phyloP scores from a whole-genome alignment of 108 stramenopile genomes.

The Pseudonitzschia delicatissima region DNA sequence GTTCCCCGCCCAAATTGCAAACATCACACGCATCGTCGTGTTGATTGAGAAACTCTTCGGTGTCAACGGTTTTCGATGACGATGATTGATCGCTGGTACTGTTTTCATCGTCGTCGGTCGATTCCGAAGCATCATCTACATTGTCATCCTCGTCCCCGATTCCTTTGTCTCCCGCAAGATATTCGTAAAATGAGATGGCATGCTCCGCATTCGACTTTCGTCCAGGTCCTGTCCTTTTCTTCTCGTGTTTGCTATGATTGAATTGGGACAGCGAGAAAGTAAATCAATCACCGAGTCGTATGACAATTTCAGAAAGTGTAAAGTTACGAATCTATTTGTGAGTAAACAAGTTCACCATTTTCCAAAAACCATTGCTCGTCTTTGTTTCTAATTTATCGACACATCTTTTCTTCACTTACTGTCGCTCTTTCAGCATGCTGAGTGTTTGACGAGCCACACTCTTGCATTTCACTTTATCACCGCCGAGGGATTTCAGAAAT shows the following conservation, averaged over 20 bases:
- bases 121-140: slow-evolving; percentile 3
- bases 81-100: background rate
- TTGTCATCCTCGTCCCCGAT: slow-evolving; percentile 1
- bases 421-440: slow-evolving; percentile 16
- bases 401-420: slow-evolving; percentile 23
- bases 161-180: slow-evolving; percentile 30
- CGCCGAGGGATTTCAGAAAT: slow-evolving; percentile 38
- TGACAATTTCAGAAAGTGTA: background rate
- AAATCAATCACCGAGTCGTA: background rate
- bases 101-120: slow-evolving; percentile 22
- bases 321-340: no score
- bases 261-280: background rate
- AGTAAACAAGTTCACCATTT: no score
- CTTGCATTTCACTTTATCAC: slow-evolving; percentile 19
- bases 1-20: slow-evolving; percentile 60
- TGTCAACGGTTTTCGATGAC: slow-evolving; percentile 34
- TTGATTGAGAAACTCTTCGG: slow-evolving; percentile 72
- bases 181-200: slow-evolving; percentile 62
- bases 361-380: no score
- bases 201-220: slow-evolving; percentile 54
- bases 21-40: slow-evolving; percentile 93
- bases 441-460: slow-evolving; percentile 32
- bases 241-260: slow-evolving; percentile 18
- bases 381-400: no score
- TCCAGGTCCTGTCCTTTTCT: slow-evolving; percentile 43